phyloP scores from a whole-genome alignment of 345 rosid species.

The Hibiscus tridactylites region DNA sequence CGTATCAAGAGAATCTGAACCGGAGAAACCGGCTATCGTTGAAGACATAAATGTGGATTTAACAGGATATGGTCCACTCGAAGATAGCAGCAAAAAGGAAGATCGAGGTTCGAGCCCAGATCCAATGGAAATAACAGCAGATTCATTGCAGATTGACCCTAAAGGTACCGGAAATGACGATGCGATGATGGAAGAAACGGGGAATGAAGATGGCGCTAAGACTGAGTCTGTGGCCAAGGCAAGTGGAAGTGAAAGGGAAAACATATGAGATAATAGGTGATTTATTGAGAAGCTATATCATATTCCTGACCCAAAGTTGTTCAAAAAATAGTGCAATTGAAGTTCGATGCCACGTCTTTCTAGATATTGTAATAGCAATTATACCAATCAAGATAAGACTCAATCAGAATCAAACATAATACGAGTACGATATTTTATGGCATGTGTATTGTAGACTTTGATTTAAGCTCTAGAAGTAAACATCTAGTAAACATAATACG shows the following conservation, averaged over 20 bases:
- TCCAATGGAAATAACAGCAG: background rate
- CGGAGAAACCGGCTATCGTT: background rate
- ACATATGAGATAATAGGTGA: background rate
- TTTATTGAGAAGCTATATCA: background rate
- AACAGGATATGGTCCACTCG: background rate
- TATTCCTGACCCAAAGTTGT: background rate
- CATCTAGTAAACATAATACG: too few species aligned
- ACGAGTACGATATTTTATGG: too few species aligned
- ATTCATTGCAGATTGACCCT: conserved; percentile 1
- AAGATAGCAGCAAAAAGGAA: background rate
- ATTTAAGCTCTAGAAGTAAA: too few species aligned
- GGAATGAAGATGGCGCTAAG: background rate
- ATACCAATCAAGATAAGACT: too few species aligned
- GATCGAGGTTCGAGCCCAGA: conserved; percentile 1
- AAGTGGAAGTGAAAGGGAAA: background rate
- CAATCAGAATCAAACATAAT: too few species aligned
- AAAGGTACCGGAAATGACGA: background rate
- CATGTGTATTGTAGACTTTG: too few species aligned
- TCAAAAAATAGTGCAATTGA: too few species aligned
- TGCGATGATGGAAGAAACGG: conserved; percentile 12
- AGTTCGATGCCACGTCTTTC: too few species aligned
- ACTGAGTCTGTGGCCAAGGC: conserved; percentile 3
- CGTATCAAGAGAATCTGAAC: background rate
- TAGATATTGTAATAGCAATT: too few species aligned
- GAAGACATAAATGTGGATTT: background rate